Conservation (phyloP, 108 stramenopile genomes). For the Fistulifera pelliculosa region DNA sequence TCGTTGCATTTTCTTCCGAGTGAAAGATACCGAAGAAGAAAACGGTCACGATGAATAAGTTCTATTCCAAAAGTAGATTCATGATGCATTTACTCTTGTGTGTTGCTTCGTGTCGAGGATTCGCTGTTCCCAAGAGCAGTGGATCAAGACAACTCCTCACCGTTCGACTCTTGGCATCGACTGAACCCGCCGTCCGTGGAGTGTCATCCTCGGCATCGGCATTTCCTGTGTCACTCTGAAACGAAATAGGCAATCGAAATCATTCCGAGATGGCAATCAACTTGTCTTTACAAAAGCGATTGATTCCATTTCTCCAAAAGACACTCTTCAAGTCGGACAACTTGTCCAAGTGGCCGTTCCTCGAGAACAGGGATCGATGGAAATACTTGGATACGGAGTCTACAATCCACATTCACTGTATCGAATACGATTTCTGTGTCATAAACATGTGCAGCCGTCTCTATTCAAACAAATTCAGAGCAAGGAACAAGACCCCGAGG, state of each 20-base stretch:
- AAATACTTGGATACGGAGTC: constrained; percentile 61
- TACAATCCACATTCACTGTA: constrained; percentile 85
- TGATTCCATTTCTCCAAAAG: constrained; percentile 22
- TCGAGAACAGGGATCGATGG: background rate
- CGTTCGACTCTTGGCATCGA: too few relatives aligned
- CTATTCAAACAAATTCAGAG: constrained; percentile 21
- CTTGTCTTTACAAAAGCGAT: constrained; percentile 65
- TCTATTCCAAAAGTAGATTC: too few relatives aligned
- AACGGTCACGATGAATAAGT: too few relatives aligned
- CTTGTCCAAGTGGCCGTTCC: constrained; percentile 55
- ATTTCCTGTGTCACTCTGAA: constrained; percentile 36
- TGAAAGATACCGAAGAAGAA: too few relatives aligned
- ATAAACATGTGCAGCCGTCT: constrained; percentile 32
- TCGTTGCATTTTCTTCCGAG: too few relatives aligned
- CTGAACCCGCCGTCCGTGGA: too few relatives aligned
- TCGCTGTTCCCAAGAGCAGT: too few relatives aligned
- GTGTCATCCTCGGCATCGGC: too few relatives aligned
- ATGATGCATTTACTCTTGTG: too few relatives aligned
- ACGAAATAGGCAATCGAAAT: constrained; percentile 57
- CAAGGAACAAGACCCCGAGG: constrained; percentile 8
- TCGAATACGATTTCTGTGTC: constrained; percentile 66
- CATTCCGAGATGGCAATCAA: constrained; percentile 67
- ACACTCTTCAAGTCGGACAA: constrained; percentile 19
- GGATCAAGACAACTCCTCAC: too few relatives aligned
- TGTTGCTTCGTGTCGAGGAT: too few relatives aligned